Conservation (phyloP, 2,329 filamentous ascomycete species). For the Paracoccidioides brasiliensis region DNA sequence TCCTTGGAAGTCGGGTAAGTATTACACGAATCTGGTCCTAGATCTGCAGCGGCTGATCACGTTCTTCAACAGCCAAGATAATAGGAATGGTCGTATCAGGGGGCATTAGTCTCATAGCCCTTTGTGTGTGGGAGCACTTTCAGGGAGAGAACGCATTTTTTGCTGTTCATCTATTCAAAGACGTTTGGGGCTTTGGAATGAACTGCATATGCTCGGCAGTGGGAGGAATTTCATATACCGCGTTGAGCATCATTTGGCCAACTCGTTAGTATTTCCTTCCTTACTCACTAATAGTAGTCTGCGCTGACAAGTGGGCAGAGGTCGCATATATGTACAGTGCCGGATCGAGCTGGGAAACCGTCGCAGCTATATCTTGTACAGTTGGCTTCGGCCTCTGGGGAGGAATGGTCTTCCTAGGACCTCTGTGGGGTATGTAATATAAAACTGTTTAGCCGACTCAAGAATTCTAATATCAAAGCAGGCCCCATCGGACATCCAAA, state of each 20-base stretch:
- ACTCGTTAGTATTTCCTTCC: neutral
- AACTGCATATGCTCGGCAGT: conserved; percentile 1
- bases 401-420: neutral
- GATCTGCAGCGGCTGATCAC: neutral
- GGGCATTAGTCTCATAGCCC: neutral
- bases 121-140: neutral
- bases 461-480: neutral
- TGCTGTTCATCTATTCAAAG: conserved; percentile 1
- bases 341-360: neutral
- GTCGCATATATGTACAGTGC: conserved; percentile 1
- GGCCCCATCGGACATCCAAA: conserved; percentile 1
- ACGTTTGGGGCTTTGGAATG: conserved; percentile 1
- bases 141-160: neutral
- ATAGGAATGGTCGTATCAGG: conserved; percentile 1
- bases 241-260: conserved; percentile 1
- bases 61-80: neutral
- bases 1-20: conserved; percentile 7
- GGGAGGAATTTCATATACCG: neutral
- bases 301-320: neutral
- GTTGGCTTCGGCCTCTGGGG: conserved; percentile 1
- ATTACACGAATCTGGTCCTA: neutral
- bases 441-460: neutral
- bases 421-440: conserved; percentile 3
- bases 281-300: neutral
- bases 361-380: conserved; percentile 1